Conservation (phyloP, 371 early-diverging fungal genomes). For the Mortierella sp. region DNA sequence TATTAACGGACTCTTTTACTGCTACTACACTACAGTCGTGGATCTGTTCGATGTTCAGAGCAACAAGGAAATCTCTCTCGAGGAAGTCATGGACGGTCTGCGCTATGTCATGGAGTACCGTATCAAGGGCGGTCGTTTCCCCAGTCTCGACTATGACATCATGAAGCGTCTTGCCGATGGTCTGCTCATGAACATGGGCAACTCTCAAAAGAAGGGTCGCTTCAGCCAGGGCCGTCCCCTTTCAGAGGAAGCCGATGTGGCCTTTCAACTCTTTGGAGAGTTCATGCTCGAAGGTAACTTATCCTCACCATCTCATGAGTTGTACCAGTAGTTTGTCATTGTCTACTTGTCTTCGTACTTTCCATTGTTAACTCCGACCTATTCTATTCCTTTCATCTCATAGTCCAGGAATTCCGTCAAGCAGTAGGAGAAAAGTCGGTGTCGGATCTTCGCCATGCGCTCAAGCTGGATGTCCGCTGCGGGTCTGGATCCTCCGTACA, state of each 20-base stretch:
- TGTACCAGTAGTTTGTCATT: not conserved
- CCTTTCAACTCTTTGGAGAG: slow-evolving; percentile 93
- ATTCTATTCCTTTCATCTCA: too few species aligned
- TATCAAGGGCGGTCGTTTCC: slow-evolving; percentile 87
- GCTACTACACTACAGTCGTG: slow-evolving; percentile 57
- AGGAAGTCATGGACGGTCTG: slow-evolving; percentile 90
- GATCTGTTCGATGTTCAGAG: slow-evolving; percentile 78
- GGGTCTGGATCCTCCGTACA: slow-evolving; percentile 79
- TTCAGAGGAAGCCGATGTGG: slow-evolving; percentile 86
- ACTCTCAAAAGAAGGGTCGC: slow-evolving; percentile 72
- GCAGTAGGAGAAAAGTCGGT: slow-evolving; percentile 83
- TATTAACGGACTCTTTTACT: not conserved
- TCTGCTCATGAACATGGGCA: slow-evolving; percentile 82
- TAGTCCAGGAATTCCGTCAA: slow-evolving; percentile 78
- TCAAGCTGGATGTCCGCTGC: slow-evolving; percentile 88
- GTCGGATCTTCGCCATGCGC: slow-evolving; percentile 80
- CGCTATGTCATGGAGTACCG: slow-evolving; percentile 96
- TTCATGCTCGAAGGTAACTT: slow-evolving; percentile 86
- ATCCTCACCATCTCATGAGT: not conserved
- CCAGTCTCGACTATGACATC: slow-evolving; percentile 81
- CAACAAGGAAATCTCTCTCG: slow-evolving; percentile 81
- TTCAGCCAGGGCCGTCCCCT: slow-evolving; percentile 64
- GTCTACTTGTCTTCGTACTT: not conserved
- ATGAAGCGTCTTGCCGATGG: slow-evolving; percentile 91
- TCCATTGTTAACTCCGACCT: not conserved